Conservation (phyloP, 2,329 filamentous ascomycete species). For the Byssoonygena ceratinophila region DNA sequence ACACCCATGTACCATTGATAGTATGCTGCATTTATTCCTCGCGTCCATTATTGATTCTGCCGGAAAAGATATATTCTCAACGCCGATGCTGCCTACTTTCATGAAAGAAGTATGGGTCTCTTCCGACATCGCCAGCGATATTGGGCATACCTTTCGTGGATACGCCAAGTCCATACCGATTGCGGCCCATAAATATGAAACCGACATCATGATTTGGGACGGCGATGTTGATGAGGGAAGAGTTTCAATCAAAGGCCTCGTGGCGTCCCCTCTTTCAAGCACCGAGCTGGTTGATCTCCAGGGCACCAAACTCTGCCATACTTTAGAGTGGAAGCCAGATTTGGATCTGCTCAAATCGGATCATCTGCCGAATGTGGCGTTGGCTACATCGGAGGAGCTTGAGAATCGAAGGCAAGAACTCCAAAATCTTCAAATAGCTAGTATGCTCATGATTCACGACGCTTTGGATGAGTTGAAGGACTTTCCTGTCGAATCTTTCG, state of each 20-base stretch:
- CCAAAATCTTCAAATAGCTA: constrained; percentile 22
- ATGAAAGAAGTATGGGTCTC: constrained; percentile 29
- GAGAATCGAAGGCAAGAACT: constrained; percentile 1
- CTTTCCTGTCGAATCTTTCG: constrained; percentile 16
- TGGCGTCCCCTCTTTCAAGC: constrained; percentile 7
- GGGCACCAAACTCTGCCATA: constrained; percentile 19
- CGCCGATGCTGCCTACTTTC: constrained; percentile 24
- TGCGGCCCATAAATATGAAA: constrained; percentile 19
- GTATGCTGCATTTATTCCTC: constrained; percentile 26
- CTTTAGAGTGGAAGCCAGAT: constrained; percentile 24
- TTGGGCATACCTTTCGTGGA: constrained; percentile 20
- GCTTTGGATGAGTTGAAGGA: constrained; percentile 20
- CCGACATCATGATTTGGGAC: constrained; percentile 17
- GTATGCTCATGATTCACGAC: constrained; percentile 24
- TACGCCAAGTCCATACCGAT: constrained; percentile 20
- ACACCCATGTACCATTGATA: constrained; percentile 31
- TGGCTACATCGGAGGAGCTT: constrained; percentile 5
- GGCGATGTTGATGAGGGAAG: constrained; percentile 14
- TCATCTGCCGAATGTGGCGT: constrained; percentile 14
- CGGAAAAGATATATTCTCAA: constrained; percentile 18
- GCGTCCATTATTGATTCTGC: constrained; percentile 21
- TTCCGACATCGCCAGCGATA: constrained; percentile 19
- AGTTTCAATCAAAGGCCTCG: constrained; percentile 10
- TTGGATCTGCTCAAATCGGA: constrained; percentile 19
- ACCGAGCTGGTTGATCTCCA: not conserved